These are phyloP conservation scores for Euphorbia pulcherrima DNA, from an alignment of 345 rosid species.

Conservation along the genomic window DNA sequence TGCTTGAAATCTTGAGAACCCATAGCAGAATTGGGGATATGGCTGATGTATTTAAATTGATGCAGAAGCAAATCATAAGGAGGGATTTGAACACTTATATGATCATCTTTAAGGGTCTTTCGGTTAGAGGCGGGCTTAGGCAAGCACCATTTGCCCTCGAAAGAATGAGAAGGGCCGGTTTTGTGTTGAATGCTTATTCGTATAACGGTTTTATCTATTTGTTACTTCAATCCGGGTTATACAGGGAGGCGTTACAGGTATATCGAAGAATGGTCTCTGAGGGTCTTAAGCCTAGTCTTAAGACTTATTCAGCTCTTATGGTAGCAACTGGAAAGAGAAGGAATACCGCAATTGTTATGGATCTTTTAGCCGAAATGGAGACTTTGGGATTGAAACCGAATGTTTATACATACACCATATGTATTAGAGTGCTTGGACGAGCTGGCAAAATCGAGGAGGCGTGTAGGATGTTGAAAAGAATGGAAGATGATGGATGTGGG, in stretches of 20 bases:
- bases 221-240: constrained; percentile 59
- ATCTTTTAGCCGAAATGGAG: constrained; percentile 77
- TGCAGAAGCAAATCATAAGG: constrained; percentile 70
- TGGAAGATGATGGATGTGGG: constrained; percentile 84
- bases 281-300: constrained; percentile 83
- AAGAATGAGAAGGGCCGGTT: constrained; percentile 61
- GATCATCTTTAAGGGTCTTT: constrained; percentile 54
- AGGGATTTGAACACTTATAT: constrained; percentile 60
- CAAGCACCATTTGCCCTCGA: constrained; percentile 50
- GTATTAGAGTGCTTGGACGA: constrained; percentile 79
- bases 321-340: constrained; percentile 85
- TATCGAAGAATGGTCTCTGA: constrained; percentile 70
- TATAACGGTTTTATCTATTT: constrained; percentile 77
- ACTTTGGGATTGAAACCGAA: constrained; percentile 75
- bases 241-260: constrained; percentile 58
- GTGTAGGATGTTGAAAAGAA: constrained; percentile 53
- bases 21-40: constrained; percentile 60
- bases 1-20: constrained; percentile 68
- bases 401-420: constrained; percentile 84
- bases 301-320: constrained; percentile 91
- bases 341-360: constrained; percentile 59
- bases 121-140: constrained; percentile 59
- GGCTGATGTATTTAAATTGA: constrained; percentile 63
- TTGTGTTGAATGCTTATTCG: constrained; percentile 66
- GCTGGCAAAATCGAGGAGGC: constrained; percentile 78